phyloP scores from a whole-genome alignment of 495 filamentous ascomycete genomes.

The Glarea lozoyensis region DNA sequence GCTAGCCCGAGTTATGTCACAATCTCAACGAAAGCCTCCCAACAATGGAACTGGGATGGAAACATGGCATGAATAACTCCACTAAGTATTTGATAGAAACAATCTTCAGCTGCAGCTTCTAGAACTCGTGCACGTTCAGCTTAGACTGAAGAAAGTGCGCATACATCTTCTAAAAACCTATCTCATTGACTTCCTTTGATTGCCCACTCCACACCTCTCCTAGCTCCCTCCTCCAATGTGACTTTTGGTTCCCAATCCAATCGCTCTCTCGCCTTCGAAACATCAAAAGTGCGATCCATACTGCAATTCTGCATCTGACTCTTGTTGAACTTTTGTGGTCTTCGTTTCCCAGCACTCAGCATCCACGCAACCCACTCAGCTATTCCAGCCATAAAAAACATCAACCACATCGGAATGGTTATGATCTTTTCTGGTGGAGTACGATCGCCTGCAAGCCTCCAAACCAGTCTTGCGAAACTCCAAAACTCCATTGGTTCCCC shows the following conservation, averaged over 20 bases:
- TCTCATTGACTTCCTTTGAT: no score
- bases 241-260: background rate
- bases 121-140: no score
- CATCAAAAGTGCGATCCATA: background rate
- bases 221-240: background rate
- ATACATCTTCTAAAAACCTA: no score
- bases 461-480: slow-evolving; percentile 75
- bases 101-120: no score
- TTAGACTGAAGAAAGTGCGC: no score
- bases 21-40: no score
- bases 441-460: slow-evolving; percentile 53
- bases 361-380: background rate
- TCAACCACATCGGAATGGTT: background rate
- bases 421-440: background rate
- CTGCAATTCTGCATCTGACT: background rate
- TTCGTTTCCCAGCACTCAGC: background rate
- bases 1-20: no score
- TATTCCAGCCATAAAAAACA: background rate
- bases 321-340: slow-evolving; percentile 1
- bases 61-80: no score
- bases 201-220: slow-evolving; percentile 2
- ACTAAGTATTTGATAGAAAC: no score
- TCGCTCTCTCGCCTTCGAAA: background rate
- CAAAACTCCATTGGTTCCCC: slow-evolving; percentile 87
- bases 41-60: no score